A percentile compares a stretch with the other conserved stretches of the same genome.
phyloP scores from a whole-genome alignment of 2,329 filamentous ascomycete species.

The Amauroascus verrucosus region DNA sequence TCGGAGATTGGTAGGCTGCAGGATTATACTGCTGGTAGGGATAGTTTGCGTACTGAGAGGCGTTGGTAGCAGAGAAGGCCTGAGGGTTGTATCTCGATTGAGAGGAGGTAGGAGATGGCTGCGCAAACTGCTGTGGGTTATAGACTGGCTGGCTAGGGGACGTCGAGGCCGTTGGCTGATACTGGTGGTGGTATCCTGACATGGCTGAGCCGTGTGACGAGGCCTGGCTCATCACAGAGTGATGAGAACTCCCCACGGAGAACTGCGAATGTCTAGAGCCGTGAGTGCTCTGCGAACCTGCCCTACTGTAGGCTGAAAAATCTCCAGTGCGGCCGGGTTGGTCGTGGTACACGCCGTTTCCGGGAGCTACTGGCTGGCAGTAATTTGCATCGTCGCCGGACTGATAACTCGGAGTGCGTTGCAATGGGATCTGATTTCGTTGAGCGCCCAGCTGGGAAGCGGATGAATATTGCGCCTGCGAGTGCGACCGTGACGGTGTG shows the following conservation, averaged over 20 bases:
- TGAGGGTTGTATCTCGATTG: conserved; percentile 60
- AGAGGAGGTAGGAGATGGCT: conserved; percentile 37
- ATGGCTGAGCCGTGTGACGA: conserved; percentile 35
- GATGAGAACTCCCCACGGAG: conserved; percentile 27
- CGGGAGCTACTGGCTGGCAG: conserved; percentile 15
- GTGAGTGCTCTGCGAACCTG: conserved; percentile 24
- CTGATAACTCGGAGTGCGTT: conserved; percentile 61
- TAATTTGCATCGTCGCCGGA: conserved; percentile 60
- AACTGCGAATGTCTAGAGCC: conserved; percentile 30
- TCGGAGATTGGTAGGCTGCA: conserved; percentile 37
- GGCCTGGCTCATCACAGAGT: conserved; percentile 30
- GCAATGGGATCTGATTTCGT: conserved; percentile 34
- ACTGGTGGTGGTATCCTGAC: conserved; percentile 44
- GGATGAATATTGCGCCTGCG: conserved; percentile 29
- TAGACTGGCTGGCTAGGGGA: conserved; percentile 44
- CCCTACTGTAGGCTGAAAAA: conserved; percentile 27
- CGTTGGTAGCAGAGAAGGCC: conserved; percentile 38
- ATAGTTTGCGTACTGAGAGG: conserved; percentile 22
- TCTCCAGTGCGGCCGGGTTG: conserved; percentile 28
- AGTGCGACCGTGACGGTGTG: conserved; percentile 2
- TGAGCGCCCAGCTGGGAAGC: conserved; percentile 33
- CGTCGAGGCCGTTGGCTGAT: conserved; percentile 33
- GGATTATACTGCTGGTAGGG: conserved; percentile 42
- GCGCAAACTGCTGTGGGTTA: conserved; percentile 53
- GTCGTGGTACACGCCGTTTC: conserved; percentile 17